These are phyloP conservation scores for Leccinellum rugosiceps DNA, from an alignment of 768 basidiomycete species.

Conservation along the genomic window DNA sequence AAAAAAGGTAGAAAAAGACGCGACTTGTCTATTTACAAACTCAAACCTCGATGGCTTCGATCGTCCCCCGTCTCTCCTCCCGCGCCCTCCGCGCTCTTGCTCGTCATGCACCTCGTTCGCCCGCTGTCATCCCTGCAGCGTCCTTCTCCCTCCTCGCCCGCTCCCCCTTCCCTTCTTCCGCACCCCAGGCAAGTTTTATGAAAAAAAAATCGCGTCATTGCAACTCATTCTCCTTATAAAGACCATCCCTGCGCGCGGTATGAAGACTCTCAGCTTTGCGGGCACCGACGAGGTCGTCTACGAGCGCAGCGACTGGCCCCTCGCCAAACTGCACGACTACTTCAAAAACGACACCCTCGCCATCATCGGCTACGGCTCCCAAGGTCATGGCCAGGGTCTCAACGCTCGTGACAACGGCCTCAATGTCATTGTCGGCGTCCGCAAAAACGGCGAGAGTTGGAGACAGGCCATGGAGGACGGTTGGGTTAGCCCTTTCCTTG, in stretches of 20 bases:
- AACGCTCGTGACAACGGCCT: slow-evolving; percentile 99
- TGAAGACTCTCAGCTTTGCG: slow-evolving; percentile 97
- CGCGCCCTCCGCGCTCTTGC: slow-evolving; percentile 62
- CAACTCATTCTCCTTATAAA: slow-evolving; percentile 7
- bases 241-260: slow-evolving; percentile 62
- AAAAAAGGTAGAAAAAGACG: slow-evolving; percentile 11
- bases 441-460: slow-evolving; percentile 96
- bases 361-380: slow-evolving; percentile 98
- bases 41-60: slow-evolving; percentile 48
- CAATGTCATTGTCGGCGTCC: slow-evolving; percentile 98
- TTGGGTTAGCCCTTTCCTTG: slow-evolving; percentile 58
- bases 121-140: slow-evolving; percentile 45
- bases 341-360: slow-evolving; percentile 99
- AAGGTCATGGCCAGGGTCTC: slow-evolving; percentile 97
- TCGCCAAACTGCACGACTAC: slow-evolving; percentile 97
- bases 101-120: slow-evolving; percentile 58
- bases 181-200: slow-evolving; percentile 31
- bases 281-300: slow-evolving; percentile 92
- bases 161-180: slow-evolving; percentile 30
- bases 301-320: slow-evolving; percentile 96
- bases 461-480: slow-evolving; percentile 92
- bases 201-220: slow-evolving; percentile 17
- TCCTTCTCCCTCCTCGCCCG: slow-evolving; percentile 69
- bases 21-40: slow-evolving; percentile 18
- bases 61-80: slow-evolving; percentile 58